Conservation (phyloP, 2,329 filamentous ascomycete genomes). For the Phialophora expanda region DNA sequence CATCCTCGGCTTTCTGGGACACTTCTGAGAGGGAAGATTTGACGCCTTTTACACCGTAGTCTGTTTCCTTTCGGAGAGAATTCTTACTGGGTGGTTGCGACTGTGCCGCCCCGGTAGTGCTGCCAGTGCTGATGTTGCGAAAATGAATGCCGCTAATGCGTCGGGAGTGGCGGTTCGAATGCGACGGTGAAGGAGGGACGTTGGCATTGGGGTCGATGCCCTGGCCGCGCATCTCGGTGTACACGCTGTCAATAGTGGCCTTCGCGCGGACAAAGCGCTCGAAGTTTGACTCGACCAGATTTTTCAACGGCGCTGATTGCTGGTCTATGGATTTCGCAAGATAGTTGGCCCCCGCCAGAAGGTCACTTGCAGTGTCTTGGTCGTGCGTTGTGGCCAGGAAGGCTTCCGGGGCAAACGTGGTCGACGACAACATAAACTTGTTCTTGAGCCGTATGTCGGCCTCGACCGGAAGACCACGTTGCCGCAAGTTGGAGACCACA, state of each 20-base stretch:
- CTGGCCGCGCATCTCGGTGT: conserved; percentile 89
- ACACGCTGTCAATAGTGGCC: conserved; percentile 97
- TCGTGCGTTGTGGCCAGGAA: conserved; percentile 93
- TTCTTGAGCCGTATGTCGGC: conserved; percentile 83
- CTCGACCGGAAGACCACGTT: conserved; percentile 78
- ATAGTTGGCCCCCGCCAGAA: conserved; percentile 81
- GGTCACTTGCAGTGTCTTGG: conserved; percentile 77
- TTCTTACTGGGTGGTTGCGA: conserved; percentile 76
- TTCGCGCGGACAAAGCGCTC: conserved; percentile 97
- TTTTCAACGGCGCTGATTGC: conserved; percentile 95
- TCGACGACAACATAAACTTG: conserved; percentile 92
- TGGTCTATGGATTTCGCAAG: conserved; percentile 93
- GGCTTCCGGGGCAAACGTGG: conserved; percentile 85
- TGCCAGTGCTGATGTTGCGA: conserved; percentile 58
- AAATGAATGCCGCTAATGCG: conserved; percentile 66
- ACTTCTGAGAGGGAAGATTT: conserved; percentile 87
- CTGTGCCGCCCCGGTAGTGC: conserved; percentile 47
- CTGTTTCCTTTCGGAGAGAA: conserved; percentile 87
- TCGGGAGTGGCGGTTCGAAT: conserved; percentile 57
- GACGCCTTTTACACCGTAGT: conserved; percentile 86
- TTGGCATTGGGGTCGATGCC: conserved; percentile 57
- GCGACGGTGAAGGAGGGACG: conserved; percentile 47
- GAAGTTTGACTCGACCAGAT: conserved; percentile 96
- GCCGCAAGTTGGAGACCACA: conserved; percentile 78
- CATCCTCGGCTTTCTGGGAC: conserved; percentile 91